Evolutionary conservation across 495 filamentous ascomycete species (phyloP), one percentile per base, ranked within the genome.

Genomic region (Penicillium malachiteum): DNA sequence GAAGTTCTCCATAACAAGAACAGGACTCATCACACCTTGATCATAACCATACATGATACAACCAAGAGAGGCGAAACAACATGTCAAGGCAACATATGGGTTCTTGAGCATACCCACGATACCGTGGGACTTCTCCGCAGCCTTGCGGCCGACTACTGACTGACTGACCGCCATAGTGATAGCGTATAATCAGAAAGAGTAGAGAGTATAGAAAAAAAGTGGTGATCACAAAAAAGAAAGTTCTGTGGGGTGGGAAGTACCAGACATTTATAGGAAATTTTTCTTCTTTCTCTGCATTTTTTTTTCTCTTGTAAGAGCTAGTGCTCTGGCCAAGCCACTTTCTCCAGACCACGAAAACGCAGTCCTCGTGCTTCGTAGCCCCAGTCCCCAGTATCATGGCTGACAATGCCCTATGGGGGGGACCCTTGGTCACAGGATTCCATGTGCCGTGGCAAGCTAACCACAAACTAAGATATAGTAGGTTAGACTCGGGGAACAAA

Each of bases 61-160:
- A 31, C 58, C 58, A 1, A 61, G 45, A 30, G 58, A 61, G 17
- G 58, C 58, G 31, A 61, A 61, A n/a, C 64, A 53, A 61, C 70
- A 72, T 34, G 70, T 72, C 58, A 67, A 50, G 60, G 66, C 65
- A 52, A 72, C 70, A 56, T 71, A 72, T 6, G 70, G 70, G 55
- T 72, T 72, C 49, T 65, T 60, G n/a, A 72, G 42, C 60, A 72
- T 69, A 59, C 70, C 70, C 39, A 56, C n/a, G 39, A 72, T 11
- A 50, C 70, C 70, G 54, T 71, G 68, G 34, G 67, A 52, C 50
- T 72, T 72, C 42, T 63, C 62, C 51, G 68, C 70, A 57, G 69
- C 71, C 62, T 54, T 43, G 47, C 70, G 68, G 55, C 64, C 70
- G 58, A 72, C 70, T 30, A 71, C 58, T 1, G 70, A 72, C 54